Conservation (phyloP, 1,284 basidiomycete species). For the Cryptococcus sp. region DNA sequence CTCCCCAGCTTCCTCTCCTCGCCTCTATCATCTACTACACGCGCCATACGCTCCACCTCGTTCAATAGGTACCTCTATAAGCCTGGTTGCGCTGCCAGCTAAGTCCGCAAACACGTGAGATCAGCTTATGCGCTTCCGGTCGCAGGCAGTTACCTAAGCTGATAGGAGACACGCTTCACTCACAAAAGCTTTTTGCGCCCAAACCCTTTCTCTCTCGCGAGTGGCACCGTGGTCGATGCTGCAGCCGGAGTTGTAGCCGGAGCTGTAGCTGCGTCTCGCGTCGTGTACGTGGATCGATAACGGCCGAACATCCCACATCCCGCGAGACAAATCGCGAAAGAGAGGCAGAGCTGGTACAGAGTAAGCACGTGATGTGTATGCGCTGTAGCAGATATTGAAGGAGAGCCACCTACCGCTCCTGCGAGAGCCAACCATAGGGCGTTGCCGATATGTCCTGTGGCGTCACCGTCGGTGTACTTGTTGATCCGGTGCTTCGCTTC, state of each 20-base stretch:
- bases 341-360: slow-evolving; percentile 27
- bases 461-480: slow-evolving; percentile 25
- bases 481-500: slow-evolving; percentile 36
- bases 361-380: neutral
- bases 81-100: slow-evolving; percentile 13
- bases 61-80: slow-evolving; percentile 11
- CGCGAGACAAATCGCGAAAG: slow-evolving; percentile 36
- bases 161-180: slow-evolving; percentile 1
- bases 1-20: no score
- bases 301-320: slow-evolving; percentile 45
- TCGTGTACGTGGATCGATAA: slow-evolving; percentile 18
- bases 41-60: no score
- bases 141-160: neutral
- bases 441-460: slow-evolving; percentile 37
- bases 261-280: neutral
- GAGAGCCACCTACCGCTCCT: slow-evolving; percentile 35
- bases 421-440: slow-evolving; percentile 46
- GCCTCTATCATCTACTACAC: no score
- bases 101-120: no score
- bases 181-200: slow-evolving; percentile 8
- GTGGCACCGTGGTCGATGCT: no score
- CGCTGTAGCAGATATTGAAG: neutral
- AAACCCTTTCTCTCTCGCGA: slow-evolving; percentile 3
- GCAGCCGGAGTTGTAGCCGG: neutral
- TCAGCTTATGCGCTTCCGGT: no score